Evolutionary conservation across 306 rosid species (phyloP).

Genomic region (Trifolium dubium): DNA sequence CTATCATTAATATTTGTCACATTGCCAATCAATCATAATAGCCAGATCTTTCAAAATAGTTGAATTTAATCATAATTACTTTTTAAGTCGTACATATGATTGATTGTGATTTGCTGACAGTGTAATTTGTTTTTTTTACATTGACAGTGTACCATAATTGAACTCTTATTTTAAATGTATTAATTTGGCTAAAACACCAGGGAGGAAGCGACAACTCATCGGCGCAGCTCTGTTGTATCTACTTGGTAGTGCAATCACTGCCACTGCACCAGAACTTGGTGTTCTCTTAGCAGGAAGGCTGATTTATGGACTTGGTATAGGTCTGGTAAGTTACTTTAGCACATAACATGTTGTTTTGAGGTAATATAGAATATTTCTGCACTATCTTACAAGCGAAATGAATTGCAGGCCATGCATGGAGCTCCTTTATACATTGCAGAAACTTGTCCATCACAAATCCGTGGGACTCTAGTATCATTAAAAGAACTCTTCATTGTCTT

Average conservation of each 20-base stretch:
- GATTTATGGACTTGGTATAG: slow-evolving; percentile 92
- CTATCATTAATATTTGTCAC: not conserved
- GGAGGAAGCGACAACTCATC: slow-evolving; percentile 86
- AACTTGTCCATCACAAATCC: slow-evolving; percentile 92
- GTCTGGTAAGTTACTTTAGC: slow-evolving; percentile 69
- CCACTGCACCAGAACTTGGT: slow-evolving; percentile 71
- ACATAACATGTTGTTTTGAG: slow-evolving; percentile 17
- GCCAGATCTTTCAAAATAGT: not conserved
- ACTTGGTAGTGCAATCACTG: slow-evolving; percentile 71
- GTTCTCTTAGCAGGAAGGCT: slow-evolving; percentile 85
- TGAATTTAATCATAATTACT: not conserved
- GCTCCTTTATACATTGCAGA: slow-evolving; percentile 98
- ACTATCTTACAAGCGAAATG: slow-evolving; percentile 33
- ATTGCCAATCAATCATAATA: not conserved
- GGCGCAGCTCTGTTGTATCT: slow-evolving; percentile 67
- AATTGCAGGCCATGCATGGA: slow-evolving; percentile 95
- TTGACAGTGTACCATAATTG: not conserved
- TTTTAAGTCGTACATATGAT: not conserved
- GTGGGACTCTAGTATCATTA: slow-evolving; percentile 90
- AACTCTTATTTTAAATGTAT: slow-evolving; percentile 14
- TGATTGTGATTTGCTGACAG: not conserved
- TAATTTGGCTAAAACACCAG: slow-evolving; percentile 47
- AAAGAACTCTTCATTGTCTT: slow-evolving; percentile 96
- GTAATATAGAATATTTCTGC: slow-evolving; percentile 32
- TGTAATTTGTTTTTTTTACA: not conserved